Evolutionary conservation across 805 yeast genomes (phyloP).

Genomic region (Candida railenensis): DNA sequence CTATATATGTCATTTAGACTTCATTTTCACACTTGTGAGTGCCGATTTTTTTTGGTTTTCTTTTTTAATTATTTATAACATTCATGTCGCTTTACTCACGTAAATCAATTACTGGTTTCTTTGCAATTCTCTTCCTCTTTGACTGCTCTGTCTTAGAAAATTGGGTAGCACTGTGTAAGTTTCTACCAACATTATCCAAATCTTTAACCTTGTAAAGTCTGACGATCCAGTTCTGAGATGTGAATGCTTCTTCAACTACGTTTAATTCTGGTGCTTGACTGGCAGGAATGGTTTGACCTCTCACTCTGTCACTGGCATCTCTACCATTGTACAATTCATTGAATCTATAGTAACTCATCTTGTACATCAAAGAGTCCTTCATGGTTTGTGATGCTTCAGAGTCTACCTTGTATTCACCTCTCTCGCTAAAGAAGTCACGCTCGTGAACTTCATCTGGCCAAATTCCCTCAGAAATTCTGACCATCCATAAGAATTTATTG

Average conservation of each 20-base stretch:
- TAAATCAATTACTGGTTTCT: constrained; percentile 55
- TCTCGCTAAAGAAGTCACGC: constrained; percentile 74
- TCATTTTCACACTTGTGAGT: background rate
- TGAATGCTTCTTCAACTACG: constrained; percentile 89
- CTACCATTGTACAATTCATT: constrained; percentile 64
- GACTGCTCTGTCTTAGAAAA: constrained; percentile 42
- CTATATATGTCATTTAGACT: background rate
- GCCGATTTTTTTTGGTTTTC: background rate
- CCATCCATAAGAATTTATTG: constrained; percentile 98
- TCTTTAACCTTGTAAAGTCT: constrained; percentile 92
- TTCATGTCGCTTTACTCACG: constrained; percentile 31
- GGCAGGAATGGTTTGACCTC: constrained; percentile 71
- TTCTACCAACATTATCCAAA: constrained; percentile 83
- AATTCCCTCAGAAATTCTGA: constrained; percentile 95
- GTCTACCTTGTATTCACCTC: constrained; percentile 90
- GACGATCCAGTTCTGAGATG: constrained; percentile 95
- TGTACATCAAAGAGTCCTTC: constrained; percentile 90
- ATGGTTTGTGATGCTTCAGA: constrained; percentile 77
- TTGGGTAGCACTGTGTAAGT: constrained; percentile 54
- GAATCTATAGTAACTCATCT: constrained; percentile 88
- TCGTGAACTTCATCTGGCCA: constrained; percentile 99
- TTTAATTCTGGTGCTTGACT: constrained; percentile 53
- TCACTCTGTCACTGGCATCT: constrained; percentile 79
- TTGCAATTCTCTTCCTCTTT: constrained; percentile 39
- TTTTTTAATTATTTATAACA: background rate